Percentiles rank a stretch among this genome's conserved stretches.
Conservation (phyloP, 192 early-diverging fungal species). For the Entophlyctis helioformis region DNA sequence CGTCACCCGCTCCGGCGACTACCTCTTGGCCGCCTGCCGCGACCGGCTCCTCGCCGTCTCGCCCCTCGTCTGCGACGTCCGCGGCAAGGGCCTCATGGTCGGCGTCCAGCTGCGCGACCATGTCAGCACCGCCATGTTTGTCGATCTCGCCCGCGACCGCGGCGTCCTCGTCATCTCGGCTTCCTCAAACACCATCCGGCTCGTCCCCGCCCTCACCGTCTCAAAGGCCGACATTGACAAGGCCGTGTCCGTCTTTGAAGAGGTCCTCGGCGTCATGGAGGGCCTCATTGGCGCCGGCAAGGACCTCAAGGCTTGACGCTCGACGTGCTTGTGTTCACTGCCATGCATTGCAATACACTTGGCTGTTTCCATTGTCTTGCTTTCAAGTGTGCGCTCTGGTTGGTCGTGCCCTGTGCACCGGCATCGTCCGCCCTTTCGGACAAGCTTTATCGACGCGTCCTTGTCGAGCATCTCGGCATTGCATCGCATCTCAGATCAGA, state of each 20-base stretch:
- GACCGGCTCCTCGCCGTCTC: conserved; percentile 31
- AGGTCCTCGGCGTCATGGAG: conserved; percentile 32
- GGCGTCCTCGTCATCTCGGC: conserved; percentile 85
- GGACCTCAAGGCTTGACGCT: too few species aligned
- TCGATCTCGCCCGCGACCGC: conserved; percentile 63
- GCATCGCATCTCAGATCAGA: too few species aligned
- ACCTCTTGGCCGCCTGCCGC: conserved; percentile 30
- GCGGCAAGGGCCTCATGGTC: conserved; percentile 77
- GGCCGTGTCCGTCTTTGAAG: conserved; percentile 60
- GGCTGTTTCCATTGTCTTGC: too few species aligned
- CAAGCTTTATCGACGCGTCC: too few species aligned
- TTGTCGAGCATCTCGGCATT: too few species aligned
- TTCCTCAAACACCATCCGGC: conserved; percentile 76
- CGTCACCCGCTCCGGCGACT: conserved; percentile 52
- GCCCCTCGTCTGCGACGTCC: conserved; percentile 56
- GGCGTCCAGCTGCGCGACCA: conserved; percentile 54
- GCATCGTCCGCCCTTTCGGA: too few species aligned
- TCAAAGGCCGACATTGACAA: conserved; percentile 63
- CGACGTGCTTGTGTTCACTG: too few species aligned
- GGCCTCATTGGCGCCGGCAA: too few species aligned
- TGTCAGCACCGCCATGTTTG: conserved; percentile 32
- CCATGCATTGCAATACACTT: too few species aligned
- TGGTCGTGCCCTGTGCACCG: too few species aligned
- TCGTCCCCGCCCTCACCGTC: conserved; percentile 83
- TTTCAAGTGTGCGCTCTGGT: too few species aligned